phyloP scores from a whole-genome alignment of 805 yeast species.

The Spathaspora sp. region DNA sequence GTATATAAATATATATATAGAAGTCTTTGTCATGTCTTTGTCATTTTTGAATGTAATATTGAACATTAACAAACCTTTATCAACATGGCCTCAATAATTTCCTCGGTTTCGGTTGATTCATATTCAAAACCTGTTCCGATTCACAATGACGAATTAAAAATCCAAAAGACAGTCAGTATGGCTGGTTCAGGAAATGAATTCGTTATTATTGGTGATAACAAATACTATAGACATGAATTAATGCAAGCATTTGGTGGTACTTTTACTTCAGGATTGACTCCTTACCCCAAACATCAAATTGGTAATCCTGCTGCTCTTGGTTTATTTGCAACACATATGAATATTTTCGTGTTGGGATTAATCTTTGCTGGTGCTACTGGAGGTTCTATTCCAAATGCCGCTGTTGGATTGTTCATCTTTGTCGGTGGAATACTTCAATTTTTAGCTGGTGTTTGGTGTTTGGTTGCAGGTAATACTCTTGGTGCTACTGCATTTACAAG shows the following conservation, averaged over 20 bases:
- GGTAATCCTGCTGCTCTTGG: constrained; percentile 57
- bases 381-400: constrained; percentile 36
- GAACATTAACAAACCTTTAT: not conserved
- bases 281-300: constrained; percentile 42
- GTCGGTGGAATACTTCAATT: constrained; percentile 49
- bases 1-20: not conserved
- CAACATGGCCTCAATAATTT: not conserved
- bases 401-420: constrained; percentile 45
- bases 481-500: constrained; percentile 50
- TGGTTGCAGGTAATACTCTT: constrained; percentile 50
- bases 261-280: constrained; percentile 27
- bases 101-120: not conserved
- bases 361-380: constrained; percentile 43
- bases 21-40: not conserved
- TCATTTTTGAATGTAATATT: not conserved
- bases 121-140: not conserved
- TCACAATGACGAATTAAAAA: not conserved
- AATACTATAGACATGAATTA: constrained; percentile 28
- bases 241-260: constrained; percentile 35
- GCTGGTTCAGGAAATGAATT: constrained; percentile 20
- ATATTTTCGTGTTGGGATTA: constrained; percentile 46
- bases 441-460: constrained; percentile 49
- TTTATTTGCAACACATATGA: constrained; percentile 42
- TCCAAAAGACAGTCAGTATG: constrained; percentile 11
- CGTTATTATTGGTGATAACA: constrained; percentile 25